Base-by-base conservation (phyloP, 345 rosid species). In the Syzygium aromaticum region DNA sequence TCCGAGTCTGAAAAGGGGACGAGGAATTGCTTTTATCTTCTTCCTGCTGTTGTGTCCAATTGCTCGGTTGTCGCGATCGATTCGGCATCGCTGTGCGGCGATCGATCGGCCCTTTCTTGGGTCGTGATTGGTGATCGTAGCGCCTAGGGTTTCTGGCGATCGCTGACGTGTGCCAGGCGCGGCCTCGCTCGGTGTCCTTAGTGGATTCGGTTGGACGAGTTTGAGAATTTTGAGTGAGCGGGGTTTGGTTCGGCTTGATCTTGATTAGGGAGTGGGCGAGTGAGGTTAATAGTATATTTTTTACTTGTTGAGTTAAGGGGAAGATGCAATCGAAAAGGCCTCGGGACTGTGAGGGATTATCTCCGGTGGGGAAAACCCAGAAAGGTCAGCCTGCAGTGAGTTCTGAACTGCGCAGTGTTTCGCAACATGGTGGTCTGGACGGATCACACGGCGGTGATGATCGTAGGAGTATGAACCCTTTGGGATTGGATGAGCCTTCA, bases 241-340 rank as follows among this genome's bases (percentile, higher is more conserved):
- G 80, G 80, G 11, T 33, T 73, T 73, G 49, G 33, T 27, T 59
- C 5, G 27, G 27, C 25, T 73, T 73, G 49, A 1, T 73, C 80
- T 40, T 73, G 80, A 73, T 73, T 38, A 38, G 80, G 17, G 80
- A 73, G 46, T 5, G 80, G 25, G 8, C 80, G 49, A 38, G 49
- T 9, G 23, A 67, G 78, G 78, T 8, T 64, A 38, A 38, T 73
- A 73, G 80, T 33, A 49, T 73, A 16, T 7, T 67, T 86, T 52
- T 43, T 5, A 27, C 43, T 73, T 51, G 21, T 73, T 23, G 63
- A 51, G 57, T 16, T 77, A 5, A 19, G 8, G 67, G 21, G 77
- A 92, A 87, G 89, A 93, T 94, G 96, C 93, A 94, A 54, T 88
- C 93, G 85, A 86, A 93, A 89, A 92, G 91, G 89, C 87, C 84